These are phyloP conservation scores for Aquilaria malaccensis DNA, from an alignment of 345 rosid genomes.

Conservation along the genomic window DNA sequence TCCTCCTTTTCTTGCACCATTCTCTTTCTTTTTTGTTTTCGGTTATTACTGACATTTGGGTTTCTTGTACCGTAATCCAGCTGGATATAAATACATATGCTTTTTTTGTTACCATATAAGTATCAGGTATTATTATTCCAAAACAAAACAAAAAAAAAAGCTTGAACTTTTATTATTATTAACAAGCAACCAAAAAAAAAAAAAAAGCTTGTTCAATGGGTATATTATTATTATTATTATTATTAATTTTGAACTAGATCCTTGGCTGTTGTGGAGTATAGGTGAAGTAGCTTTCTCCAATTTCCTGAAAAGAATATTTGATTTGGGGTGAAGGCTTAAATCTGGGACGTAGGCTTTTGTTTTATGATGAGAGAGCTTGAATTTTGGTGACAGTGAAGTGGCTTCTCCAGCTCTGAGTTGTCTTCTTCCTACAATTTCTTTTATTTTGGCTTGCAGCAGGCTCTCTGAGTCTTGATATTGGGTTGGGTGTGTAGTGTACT, in stretches of 20 bases:
- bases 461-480: no score
- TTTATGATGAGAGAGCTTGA: constrained; percentile 14
- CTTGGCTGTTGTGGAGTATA: constrained; percentile 28
- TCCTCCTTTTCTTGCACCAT: constrained; percentile 4
- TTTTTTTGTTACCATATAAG: background rate
- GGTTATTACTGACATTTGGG: background rate
- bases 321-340: constrained; percentile 1
- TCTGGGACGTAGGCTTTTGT: constrained; percentile 13
- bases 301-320: constrained; percentile 23
- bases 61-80: constrained; percentile 7
- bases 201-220: background rate
- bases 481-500: no score
- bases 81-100: background rate
- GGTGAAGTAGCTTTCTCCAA: constrained; percentile 13
- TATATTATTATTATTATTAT: constrained; percentile 7
- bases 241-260: constrained; percentile 13
- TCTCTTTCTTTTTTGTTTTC: background rate
- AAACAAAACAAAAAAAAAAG: constrained; percentile 15
- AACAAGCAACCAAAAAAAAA: no score
- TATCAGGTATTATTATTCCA: constrained; percentile 18
- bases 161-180: no score
- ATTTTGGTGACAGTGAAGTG: constrained; percentile 21
- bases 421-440: constrained; percentile 30
- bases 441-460: background rate
- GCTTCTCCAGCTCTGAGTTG: constrained; percentile 22